Conservation (phyloP, 768 basidiomycete species). For the Hygrophoropsis aurantiaca region DNA sequence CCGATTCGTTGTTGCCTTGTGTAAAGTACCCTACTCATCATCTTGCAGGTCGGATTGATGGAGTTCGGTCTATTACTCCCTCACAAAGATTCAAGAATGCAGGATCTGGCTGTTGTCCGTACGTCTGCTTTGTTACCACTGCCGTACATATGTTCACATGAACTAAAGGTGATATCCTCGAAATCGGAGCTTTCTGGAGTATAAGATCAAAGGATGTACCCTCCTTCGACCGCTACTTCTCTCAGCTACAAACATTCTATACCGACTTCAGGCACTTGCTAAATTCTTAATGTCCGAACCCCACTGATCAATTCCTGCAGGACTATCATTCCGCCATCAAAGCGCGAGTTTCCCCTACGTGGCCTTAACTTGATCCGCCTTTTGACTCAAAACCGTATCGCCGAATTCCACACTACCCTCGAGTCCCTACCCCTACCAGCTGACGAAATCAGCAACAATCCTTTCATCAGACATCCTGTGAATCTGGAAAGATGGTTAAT, state of each 20-base stretch:
- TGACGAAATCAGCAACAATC: constrained; percentile 64
- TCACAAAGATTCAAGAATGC: constrained; percentile 56
- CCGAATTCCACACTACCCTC: constrained; percentile 95
- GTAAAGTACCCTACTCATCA: background rate
- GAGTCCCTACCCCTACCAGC: constrained; percentile 81
- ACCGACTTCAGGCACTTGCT: constrained; percentile 70
- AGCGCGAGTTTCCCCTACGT: constrained; percentile 83
- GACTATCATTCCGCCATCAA: constrained; percentile 75
- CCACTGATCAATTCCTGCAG: constrained; percentile 33
- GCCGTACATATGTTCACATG: constrained; percentile 1
- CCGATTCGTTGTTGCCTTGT: background rate
- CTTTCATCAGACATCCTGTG: constrained; percentile 80
- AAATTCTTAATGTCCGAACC: constrained; percentile 8
- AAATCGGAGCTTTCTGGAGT: constrained; percentile 94
- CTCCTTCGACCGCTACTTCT: constrained; percentile 93
- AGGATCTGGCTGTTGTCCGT: constrained; percentile 78
- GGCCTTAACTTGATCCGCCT: constrained; percentile 94
- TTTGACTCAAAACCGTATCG: constrained; percentile 93
- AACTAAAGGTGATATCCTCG: constrained; percentile 82
- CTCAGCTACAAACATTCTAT: constrained; percentile 89
- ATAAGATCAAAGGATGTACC: constrained; percentile 86
- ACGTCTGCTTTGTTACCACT: constrained; percentile 26
- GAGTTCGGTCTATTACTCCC: constrained; percentile 77
- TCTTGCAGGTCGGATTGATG: constrained; percentile 67
- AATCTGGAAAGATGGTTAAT: constrained; percentile 96